phyloP scores from a whole-genome alignment of 306 rosid species.

The Castanea crenata region DNA sequence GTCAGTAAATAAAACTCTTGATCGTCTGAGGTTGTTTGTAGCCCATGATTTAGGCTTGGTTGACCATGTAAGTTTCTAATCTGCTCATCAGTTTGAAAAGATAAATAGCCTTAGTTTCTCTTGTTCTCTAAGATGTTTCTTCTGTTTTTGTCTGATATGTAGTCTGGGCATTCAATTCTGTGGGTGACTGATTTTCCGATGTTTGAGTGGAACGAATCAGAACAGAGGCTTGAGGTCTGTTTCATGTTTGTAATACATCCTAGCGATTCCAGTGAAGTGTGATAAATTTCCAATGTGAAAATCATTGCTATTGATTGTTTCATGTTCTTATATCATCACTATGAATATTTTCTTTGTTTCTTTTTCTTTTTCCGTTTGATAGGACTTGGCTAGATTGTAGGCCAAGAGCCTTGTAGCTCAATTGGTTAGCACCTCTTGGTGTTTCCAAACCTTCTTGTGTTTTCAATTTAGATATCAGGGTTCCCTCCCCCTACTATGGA shows the following conservation, averaged over 20 bases:
- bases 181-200: constrained; percentile 98
- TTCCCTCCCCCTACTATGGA: no score
- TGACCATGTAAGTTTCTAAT: constrained; percentile 62
- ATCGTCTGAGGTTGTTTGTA: constrained; percentile 68
- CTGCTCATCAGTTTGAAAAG: not conserved
- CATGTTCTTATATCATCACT: not conserved
- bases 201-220: constrained; percentile 96
- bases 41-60: constrained; percentile 74
- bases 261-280: not conserved
- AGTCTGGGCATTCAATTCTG: constrained; percentile 83
- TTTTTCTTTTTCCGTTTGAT: not conserved
- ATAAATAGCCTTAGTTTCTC: not conserved
- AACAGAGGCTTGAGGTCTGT: constrained; percentile 90
- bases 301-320: not conserved
- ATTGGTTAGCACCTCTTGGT: no score
- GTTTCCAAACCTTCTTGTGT: no score
- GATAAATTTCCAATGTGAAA: not conserved
- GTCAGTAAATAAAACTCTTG: constrained; percentile 76
- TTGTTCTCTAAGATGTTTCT: constrained; percentile 23
- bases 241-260: constrained; percentile 17
- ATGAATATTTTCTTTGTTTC: not conserved
- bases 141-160: constrained; percentile 23
- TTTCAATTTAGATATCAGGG: no score
- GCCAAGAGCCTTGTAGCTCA: no score
- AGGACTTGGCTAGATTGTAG: not conserved